Percentiles rank a stretch among this genome's conserved stretches.
Evolutionary conservation across 176 grass and related monocot species (phyloP).

Genomic region (Cenchrus purpureus): DNA sequence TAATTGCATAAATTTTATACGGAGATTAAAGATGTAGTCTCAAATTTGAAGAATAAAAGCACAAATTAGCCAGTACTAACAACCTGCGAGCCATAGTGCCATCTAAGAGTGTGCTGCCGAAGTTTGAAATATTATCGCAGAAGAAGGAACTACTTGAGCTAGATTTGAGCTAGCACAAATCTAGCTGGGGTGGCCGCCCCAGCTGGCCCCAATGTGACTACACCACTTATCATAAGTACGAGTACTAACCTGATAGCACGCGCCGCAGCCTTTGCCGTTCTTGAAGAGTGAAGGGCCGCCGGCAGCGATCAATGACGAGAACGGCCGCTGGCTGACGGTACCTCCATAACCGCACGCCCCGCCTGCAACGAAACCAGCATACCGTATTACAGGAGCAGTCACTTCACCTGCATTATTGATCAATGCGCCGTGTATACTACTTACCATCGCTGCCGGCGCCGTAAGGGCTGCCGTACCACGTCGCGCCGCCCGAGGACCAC

Average conservation of each 20-base stretch:
- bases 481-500: conserved; percentile 73
- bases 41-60: no score
- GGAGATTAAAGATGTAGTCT: no score
- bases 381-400: background rate
- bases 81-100: no score
- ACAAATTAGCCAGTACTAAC: no score
- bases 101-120: no score
- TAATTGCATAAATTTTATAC: no score
- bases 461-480: conserved; percentile 75
- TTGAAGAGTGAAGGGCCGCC: conserved; percentile 70
- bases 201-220: no score
- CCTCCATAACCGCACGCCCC: conserved; percentile 74
- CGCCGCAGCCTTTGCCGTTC: conserved; percentile 68
- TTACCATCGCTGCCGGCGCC: conserved; percentile 74
- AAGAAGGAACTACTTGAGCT: no score
- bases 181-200: no score
- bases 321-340: conserved; percentile 54
- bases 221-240: background rate
- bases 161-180: no score
- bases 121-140: no score
- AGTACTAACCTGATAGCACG: conserved; percentile 66
- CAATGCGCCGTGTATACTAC: background rate
- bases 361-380: conserved; percentile 28
- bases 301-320: conserved; percentile 67
- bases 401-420: background rate